Conservation (phyloP, 2,329 filamentous ascomycete genomes). For the Aspergillus aculeatus region DNA sequence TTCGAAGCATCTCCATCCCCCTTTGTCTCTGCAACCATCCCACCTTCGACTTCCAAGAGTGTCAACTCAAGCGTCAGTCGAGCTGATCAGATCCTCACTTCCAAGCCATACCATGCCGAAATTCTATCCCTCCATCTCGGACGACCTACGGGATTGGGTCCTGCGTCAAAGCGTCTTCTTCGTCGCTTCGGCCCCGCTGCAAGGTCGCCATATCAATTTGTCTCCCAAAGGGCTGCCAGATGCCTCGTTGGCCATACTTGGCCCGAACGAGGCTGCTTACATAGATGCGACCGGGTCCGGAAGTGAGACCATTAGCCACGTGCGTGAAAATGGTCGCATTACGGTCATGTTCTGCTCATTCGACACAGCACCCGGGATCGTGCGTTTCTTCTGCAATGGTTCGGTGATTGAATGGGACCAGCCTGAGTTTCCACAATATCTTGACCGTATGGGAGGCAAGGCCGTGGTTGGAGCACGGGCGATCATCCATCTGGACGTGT, state of each 20-base stretch:
- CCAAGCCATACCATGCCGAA: slow-evolving; percentile 53
- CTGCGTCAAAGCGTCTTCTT: slow-evolving; percentile 71
- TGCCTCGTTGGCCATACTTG: slow-evolving; percentile 61
- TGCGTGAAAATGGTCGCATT: slow-evolving; percentile 73
- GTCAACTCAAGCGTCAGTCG: background rate
- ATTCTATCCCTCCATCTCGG: slow-evolving; percentile 56
- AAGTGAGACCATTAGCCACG: slow-evolving; percentile 71
- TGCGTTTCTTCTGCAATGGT: slow-evolving; percentile 63
- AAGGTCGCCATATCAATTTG: slow-evolving; percentile 69
- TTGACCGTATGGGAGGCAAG: slow-evolving; percentile 47
- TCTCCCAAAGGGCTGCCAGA: slow-evolving; percentile 70
- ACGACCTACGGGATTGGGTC: slow-evolving; percentile 62
- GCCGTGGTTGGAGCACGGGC: slow-evolving; percentile 55
- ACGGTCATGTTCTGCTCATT: slow-evolving; percentile 74
- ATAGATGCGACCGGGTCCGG: slow-evolving; percentile 74
- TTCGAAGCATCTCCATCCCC: background rate
- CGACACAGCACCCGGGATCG: slow-evolving; percentile 58
- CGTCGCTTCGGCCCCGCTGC: slow-evolving; percentile 68
- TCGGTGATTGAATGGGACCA: slow-evolving; percentile 61
- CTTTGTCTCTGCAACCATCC: background rate
- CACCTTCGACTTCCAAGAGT: no score
- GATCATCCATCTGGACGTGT: slow-evolving; percentile 62
- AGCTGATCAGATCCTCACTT: background rate
- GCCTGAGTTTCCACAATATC: slow-evolving; percentile 47
- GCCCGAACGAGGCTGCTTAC: slow-evolving; percentile 63